These are phyloP conservation scores for Akanthomyces muscarius DNA, from an alignment of 2,329 filamentous ascomycete species.

Conservation along the genomic window DNA sequence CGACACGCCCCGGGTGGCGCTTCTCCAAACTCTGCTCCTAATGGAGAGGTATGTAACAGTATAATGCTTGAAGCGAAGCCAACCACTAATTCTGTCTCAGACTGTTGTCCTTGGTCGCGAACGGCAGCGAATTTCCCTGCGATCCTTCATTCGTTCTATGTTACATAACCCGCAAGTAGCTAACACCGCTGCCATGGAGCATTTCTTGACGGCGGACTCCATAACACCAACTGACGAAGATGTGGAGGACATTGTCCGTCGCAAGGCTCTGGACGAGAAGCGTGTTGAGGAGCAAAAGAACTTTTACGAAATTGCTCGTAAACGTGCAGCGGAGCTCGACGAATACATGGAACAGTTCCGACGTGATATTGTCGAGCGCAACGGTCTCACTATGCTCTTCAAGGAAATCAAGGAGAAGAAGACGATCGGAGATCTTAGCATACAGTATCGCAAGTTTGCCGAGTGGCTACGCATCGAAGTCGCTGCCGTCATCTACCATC, in stretches of 20 bases:
- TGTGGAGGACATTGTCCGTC: constrained; percentile 69
- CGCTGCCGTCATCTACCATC: constrained; percentile 91
- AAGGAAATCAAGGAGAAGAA: constrained; percentile 88
- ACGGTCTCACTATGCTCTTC: constrained; percentile 89
- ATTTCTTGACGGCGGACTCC: constrained; percentile 74
- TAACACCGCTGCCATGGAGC: constrained; percentile 73
- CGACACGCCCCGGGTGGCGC: constrained; percentile 25
- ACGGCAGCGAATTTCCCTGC: constrained; percentile 82
- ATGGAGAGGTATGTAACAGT: constrained; percentile 22
- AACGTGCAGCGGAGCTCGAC: constrained; percentile 86
- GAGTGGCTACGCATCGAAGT: constrained; percentile 98
- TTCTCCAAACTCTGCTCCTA: constrained; percentile 23
- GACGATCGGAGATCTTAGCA: constrained; percentile 80
- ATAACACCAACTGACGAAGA: constrained; percentile 78
- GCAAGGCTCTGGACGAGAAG: constrained; percentile 81
- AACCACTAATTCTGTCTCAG: constrained; percentile 26
- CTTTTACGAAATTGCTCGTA: constrained; percentile 93
- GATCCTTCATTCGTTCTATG: constrained; percentile 84
- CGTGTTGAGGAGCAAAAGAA: constrained; percentile 86
- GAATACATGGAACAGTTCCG: constrained; percentile 95
- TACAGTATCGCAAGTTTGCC: constrained; percentile 96
- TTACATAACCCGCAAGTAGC: constrained; percentile 82
- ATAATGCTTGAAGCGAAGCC: not conserved
- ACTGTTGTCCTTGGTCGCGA: constrained; percentile 72
- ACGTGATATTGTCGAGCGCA: constrained; percentile 62